Evolutionary conservation across 73 alveolate species (phyloP), one percentile per base, ranked within the genome.

Genomic region (Diophrys appendiculata): DNA sequence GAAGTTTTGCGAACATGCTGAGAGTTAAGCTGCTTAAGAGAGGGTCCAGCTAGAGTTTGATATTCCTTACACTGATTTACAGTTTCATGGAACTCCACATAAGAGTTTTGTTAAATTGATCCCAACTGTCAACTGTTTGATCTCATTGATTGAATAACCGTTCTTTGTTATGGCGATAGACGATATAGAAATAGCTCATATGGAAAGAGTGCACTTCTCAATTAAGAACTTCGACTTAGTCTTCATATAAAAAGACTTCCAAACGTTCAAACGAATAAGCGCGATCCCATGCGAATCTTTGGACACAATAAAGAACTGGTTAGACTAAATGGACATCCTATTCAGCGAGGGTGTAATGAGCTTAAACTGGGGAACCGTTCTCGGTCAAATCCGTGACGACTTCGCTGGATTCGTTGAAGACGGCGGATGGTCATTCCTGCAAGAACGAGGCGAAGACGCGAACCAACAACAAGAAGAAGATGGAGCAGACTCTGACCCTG

Each of bases 221-320:
- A 91, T 96, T 32, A 96, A 96, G 86, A 89, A 93, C 88, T 96
- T 96, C 77, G 99, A 96, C 87, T 84, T 96, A 95, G 98, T 95
- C 29, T 87, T 96, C 72, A 86, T 96, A 31, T 96, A 90, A 74
- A 96, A 94, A 83, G 98, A 96, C 76, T 92, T 92, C 54, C 92
- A 93, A 65, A 95, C 93, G 22, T 91, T 94, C 73, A 88, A 92
- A 34, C 80, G 98, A 67, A 94, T 96, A 2, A 81, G 91, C 69
- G 85, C 98, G 29, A 96, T 96, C 43, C 97, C 98, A 52, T 82
- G 93, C 65, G 98, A 96, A 76, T 84, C 84, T 72, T 76, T 92
- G 65, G 99, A 96, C 60, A 83, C 74, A 76, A 90, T 96, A 67
- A 96, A 96, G 79, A 82, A 89, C 33, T 96, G 97, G 96, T 81